phyloP scores from a whole-genome alignment of 1,139 yeast genomes.

The Saccharomyces uvarum region DNA sequence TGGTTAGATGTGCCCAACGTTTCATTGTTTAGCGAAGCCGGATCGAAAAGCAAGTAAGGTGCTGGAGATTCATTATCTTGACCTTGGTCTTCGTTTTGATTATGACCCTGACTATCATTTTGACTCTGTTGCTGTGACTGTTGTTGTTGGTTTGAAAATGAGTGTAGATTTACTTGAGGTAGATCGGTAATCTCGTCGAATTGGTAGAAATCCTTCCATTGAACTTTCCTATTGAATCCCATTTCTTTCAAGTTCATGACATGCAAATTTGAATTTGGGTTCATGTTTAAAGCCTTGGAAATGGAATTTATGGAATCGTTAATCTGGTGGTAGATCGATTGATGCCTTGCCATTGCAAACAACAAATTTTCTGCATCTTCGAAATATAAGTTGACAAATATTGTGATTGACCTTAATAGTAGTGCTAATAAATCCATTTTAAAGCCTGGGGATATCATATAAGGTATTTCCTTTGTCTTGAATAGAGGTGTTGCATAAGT shows the following conservation, averaged over 20 bases:
- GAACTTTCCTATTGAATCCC: constrained; percentile 1
- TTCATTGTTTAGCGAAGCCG: not conserved
- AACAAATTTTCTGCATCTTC: constrained; percentile 48
- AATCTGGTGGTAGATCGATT: constrained; percentile 26
- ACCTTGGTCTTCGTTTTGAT: not conserved
- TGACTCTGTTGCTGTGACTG: not conserved
- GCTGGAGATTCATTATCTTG: constrained; percentile 1
- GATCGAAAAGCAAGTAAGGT: constrained; percentile 3
- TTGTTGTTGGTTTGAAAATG: not conserved
- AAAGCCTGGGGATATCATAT: constrained; percentile 26
- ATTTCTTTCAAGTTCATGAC: not conserved
- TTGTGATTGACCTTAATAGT: constrained; percentile 44
- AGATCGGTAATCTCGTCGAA: not conserved
- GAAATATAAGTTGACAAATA: constrained; percentile 35
- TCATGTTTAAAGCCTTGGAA: constrained; percentile 14
- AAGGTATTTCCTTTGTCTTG: constrained; percentile 7
- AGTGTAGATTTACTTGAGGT: not conserved
- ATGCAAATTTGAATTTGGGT: not conserved
- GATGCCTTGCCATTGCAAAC: constrained; percentile 46
- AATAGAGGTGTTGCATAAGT: constrained; percentile 13
- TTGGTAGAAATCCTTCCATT: constrained; percentile 2
- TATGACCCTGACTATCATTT: not conserved
- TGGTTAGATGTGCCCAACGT: not conserved
- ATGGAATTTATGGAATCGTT: constrained; percentile 23
- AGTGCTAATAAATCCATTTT: constrained; percentile 56